Evolutionary conservation across 2,329 filamentous ascomycete genomes (phyloP).

Genomic region (Colletotrichum filicis): DNA sequence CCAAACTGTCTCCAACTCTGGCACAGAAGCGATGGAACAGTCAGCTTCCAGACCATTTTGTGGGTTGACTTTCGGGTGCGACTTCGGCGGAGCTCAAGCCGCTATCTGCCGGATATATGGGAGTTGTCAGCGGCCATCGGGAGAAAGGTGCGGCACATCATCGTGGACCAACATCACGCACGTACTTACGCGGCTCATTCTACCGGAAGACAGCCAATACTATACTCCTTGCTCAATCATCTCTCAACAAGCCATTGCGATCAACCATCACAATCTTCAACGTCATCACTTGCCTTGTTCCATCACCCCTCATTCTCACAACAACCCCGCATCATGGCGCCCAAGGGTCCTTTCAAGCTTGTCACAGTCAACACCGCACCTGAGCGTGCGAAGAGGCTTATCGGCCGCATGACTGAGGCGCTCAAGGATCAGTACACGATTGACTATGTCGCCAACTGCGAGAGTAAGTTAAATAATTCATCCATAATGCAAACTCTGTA

Average conservation of each 20-base stretch:
- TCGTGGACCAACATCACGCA: not conserved
- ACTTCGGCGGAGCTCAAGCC: not conserved
- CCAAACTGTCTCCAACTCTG: not conserved
- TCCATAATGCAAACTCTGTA: not conserved
- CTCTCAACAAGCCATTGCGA: no score
- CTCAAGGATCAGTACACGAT: constrained; percentile 74
- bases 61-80: not conserved
- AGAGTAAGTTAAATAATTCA: constrained; percentile 55
- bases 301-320: not conserved
- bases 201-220: not conserved
- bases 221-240: no score
- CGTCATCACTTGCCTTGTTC: not conserved
- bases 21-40: not conserved
- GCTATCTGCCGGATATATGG: not conserved
- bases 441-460: constrained; percentile 69
- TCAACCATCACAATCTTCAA: not conserved
- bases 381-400: constrained; percentile 70
- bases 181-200: not conserved
- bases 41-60: not conserved
- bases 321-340: constrained; percentile 39
- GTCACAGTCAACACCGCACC: constrained; percentile 77
- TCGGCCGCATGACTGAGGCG: constrained; percentile 69
- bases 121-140: not conserved
- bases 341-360: constrained; percentile 69
- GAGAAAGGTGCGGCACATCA: not conserved